Base-by-base conservation (phyloP, 495 filamentous ascomycete species). In the Poronia punctata region DNA sequence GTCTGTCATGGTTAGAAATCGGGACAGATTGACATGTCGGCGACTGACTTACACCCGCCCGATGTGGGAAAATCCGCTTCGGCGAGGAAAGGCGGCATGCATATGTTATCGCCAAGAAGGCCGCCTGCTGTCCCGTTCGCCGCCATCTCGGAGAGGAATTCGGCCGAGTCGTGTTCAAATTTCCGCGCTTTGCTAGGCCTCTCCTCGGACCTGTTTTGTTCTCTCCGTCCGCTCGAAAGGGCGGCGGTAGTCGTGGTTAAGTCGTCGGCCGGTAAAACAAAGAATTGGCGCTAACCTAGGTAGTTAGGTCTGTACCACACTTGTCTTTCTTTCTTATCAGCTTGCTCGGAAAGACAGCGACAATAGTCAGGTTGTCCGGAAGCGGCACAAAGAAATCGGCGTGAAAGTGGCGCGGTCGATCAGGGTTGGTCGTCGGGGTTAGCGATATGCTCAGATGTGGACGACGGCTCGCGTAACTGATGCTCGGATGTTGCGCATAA, bases 1-100 rank as follows among this genome's bases (percentile, higher is more conserved):
- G 54, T 79, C 87, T 92, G 60, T 28, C 12, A 23, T 12, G 8
- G 48, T 52, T 39, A 52, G 48, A 46, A 30, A 48, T 45, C 42
- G 38, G 35, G 26, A 38, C 12, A 25, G 35, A 21, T 16, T 35
- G 2, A 24, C 20, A 26, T 14, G 14, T 32, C 32, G 11, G 27
- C 14, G 10, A 22, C 21, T 42, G 14, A 67, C 66, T 67, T 64
- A 70, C 66, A 63, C 48, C 66, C 66, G 39, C 57, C 66, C 38
- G 42, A 32, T 11, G 56, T 38, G 32, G 59, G 66, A 27, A 49
- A 47, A 14, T 27, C 20, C 18, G 38, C 35, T 24, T 59, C 61
- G 17, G 39, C 39, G n/a, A 68, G 38, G 29, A 70, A 70, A 3
- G 66, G 66, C 32, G 43, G 7, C 1, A 54, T 49, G 25, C 66